These are phyloP conservation scores for Mycena rosella DNA, from an alignment of 768 basidiomycete species.

Conservation along the genomic window DNA sequence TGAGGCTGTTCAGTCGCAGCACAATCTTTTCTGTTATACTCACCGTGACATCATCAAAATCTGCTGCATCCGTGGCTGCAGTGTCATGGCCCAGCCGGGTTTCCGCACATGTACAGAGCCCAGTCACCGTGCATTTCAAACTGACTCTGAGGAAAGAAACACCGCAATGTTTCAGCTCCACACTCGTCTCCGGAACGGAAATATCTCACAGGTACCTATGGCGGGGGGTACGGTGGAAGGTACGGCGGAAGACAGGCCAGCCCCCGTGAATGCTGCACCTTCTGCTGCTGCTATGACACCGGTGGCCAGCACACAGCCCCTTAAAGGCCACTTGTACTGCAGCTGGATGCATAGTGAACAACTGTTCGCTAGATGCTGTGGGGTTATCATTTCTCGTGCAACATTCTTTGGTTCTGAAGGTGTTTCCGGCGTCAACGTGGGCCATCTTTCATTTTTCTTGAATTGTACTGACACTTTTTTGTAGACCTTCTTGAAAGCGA, in stretches of 20 bases:
- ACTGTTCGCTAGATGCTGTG: not conserved
- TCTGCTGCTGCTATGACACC: not conserved
- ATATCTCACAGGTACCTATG: not conserved
- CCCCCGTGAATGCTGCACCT: too few relatives aligned
- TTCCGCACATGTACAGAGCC: not conserved
- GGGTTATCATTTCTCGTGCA: not conserved
- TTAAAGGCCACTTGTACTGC: not conserved
- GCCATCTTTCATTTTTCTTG: not conserved
- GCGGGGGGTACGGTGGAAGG: too few relatives aligned
- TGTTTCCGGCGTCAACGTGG: not conserved
- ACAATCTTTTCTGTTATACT: not conserved
- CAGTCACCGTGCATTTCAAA: constrained; percentile 4
- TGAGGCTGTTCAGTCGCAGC: not conserved
- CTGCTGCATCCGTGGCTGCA: constrained; percentile 14
- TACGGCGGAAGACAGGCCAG: too few relatives aligned
- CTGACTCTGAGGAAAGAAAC: not conserved
- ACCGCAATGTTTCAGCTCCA: constrained; percentile 22
- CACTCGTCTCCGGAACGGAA: not conserved
- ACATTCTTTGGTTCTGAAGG: not conserved
- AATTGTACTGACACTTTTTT: not conserved
- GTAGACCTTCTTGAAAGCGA: not conserved
- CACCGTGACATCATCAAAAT: not conserved
- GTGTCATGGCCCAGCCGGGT: not conserved
- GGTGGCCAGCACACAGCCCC: not conserved
- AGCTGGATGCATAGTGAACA: not conserved